phyloP scores from a whole-genome alignment of 768 basidiomycete species.

The Kwoniella shandongensis region DNA sequence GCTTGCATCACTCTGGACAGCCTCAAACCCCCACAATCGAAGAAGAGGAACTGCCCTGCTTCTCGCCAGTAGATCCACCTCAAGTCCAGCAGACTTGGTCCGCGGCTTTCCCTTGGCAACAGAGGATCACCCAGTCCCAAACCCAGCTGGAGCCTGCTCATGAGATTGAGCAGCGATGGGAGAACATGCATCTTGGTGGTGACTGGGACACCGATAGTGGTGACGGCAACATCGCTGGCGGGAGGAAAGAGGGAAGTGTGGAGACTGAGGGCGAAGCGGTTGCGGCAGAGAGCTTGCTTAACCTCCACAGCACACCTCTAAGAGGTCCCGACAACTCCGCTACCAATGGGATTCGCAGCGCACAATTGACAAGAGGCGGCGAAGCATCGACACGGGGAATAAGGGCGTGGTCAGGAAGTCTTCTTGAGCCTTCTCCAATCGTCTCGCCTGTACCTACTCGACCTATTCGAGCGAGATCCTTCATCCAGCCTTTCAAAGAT shows the following conservation, averaged over 20 bases:
- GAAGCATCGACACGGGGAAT: no score
- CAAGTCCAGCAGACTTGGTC: no score
- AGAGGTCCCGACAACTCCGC: constrained; percentile 12
- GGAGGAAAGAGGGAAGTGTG: constrained; percentile 9
- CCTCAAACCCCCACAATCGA: no score
- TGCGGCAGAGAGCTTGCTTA: constrained; percentile 20
- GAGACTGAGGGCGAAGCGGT: constrained; percentile 14
- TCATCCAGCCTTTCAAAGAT: constrained; percentile 24
- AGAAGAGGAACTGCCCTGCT: no score
- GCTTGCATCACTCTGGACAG: no score
- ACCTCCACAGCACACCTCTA: constrained; percentile 21
- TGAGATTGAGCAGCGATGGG: constrained; percentile 14
- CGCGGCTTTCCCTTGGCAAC: no score
- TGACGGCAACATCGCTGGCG: not conserved
- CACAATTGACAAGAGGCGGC: not conserved
- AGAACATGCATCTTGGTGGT: constrained; percentile 3
- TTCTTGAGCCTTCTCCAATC: constrained; percentile 13
- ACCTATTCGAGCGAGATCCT: constrained; percentile 14
- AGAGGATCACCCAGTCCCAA: not conserved
- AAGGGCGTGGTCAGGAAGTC: not conserved
- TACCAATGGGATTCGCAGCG: constrained; percentile 9
- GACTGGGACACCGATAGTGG: not conserved
- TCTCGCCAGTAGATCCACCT: no score
- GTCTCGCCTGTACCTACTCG: constrained; percentile 8
- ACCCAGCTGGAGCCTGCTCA: constrained; percentile 13